Base-by-base conservation (phyloP, 2,329 filamentous ascomycete genomes). In the Diplodia sapinea region DNA sequence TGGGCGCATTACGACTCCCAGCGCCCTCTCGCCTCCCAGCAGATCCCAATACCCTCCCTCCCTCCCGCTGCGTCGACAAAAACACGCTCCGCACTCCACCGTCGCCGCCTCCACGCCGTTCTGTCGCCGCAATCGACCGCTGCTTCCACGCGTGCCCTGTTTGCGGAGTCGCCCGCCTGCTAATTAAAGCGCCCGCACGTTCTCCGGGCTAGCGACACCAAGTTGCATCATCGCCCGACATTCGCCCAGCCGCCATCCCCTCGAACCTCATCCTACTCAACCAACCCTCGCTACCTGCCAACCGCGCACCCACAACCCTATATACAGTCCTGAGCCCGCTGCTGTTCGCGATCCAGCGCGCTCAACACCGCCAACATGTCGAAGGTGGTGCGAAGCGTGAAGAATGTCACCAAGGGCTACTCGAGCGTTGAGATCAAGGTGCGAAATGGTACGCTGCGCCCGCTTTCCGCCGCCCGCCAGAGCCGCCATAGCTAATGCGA, bases 321-420 rank as follows among this genome's bases (percentile, higher is more conserved):
- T 23, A 33, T 8, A 36, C 56, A 55, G 12, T 20, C 26, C 49
- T 38, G 40, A 47, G 49, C n/a, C 38, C 52, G 51, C 51, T 65
- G 49, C 59, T 52, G 47, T 38, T 33, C 52, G 43, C 63, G 52
- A 36, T 36, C 38, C 54, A 52, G 40, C 67, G 63, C 67, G 50
- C 56, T 55, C 49, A 55, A 26, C 7, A 47, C 54, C 29, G 36
- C 64, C 69, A 85, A 77, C 70, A 99, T 99, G 95, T 97, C 94
- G 69, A 96, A 96, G 83, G 93, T 98, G 79, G 93, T 98, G 79
- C 88, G 95, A 82, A 96, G 92, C 79, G 94, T 98, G 76, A 98
- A 97, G 85, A 99, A 98, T 85, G 94, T 99, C 81, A 98, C 95
- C 80, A 99, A 98, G 84, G 95, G 95, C 74, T 99, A 99, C 79